Evolutionary conservation across 2,329 filamentous ascomycete genomes (phyloP).

Genomic region (Pseudocercospora cruenta): DNA sequence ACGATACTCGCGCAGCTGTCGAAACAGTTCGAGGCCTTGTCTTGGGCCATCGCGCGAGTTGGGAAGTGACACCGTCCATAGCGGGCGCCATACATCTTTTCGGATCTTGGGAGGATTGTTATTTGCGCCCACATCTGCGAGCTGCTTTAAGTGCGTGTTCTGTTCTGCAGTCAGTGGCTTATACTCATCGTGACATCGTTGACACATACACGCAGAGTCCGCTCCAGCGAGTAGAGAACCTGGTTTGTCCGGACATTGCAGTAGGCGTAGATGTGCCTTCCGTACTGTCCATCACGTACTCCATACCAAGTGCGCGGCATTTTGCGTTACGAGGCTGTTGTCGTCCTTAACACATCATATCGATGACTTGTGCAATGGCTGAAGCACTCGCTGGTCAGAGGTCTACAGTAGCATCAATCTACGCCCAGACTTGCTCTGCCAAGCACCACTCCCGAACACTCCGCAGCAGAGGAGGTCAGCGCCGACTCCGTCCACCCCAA

Average conservation of each 20-base stretch:
- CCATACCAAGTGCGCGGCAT: background rate
- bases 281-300: constrained; percentile 30
- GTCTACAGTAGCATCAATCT: background rate
- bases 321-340: background rate
- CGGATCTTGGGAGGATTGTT: constrained; percentile 61
- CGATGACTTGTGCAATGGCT: background rate
- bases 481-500: too few relatives aligned
- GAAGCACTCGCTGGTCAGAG: background rate
- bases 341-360: background rate
- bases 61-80: constrained; percentile 62
- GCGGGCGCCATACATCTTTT: constrained; percentile 65
- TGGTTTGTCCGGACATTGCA: constrained; percentile 65
- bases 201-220: constrained; percentile 56
- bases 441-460: background rate
- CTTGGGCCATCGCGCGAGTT: constrained; percentile 38
- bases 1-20: constrained; percentile 63
- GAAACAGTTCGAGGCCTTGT: constrained; percentile 59
- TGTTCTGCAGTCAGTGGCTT: background rate
- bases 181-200: background rate
- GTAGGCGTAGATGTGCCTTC: constrained; percentile 66
- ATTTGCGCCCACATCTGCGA: constrained; percentile 67
- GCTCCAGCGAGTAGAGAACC: constrained; percentile 64
- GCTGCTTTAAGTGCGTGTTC: constrained; percentile 54
- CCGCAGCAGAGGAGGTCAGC: background rate
- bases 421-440: background rate